Conservation (phyloP, 2,329 filamentous ascomycete genomes). For the Pseudocercospora vitis region DNA sequence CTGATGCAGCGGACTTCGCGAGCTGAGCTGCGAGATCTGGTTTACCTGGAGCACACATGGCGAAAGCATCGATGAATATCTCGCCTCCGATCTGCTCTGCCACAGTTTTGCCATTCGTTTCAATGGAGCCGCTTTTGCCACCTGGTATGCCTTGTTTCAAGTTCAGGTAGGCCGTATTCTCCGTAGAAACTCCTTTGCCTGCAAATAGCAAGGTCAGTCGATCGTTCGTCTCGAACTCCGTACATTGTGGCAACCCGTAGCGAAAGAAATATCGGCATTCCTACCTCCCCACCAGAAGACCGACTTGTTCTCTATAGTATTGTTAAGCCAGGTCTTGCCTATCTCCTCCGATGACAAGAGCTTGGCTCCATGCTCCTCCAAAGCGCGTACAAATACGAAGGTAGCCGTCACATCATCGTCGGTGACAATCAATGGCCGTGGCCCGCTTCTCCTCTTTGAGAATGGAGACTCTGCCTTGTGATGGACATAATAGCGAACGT, state of each 20-base stretch:
- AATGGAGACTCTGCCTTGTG: not conserved
- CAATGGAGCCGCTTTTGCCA: not conserved
- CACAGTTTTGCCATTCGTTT: not conserved
- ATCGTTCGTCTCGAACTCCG: too few relatives aligned
- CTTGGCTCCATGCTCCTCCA: slow-evolving; percentile 4
- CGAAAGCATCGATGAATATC: slow-evolving; percentile 5
- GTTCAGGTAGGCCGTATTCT: slow-evolving; percentile 2
- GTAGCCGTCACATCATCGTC: slow-evolving; percentile 4
- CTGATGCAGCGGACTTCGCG: not conserved
- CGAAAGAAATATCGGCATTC: not conserved
- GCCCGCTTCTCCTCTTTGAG: not conserved
- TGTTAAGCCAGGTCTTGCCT: slow-evolving; percentile 5
- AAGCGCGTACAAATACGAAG: not conserved
- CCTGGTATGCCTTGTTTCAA: slow-evolving; percentile 3
- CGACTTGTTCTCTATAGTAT: not conserved
- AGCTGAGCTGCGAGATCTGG: slow-evolving; percentile 4
- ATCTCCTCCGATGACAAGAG: not conserved
- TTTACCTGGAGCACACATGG: slow-evolving; percentile 3
- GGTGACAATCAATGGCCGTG: slow-evolving; percentile 1
- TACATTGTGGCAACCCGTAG: too few relatives aligned
- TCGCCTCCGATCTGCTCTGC: slow-evolving; percentile 1
- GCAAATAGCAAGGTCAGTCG: not conserved
- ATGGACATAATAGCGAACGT: not conserved
- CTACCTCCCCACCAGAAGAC: not conserved
- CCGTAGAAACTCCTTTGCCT: not conserved